Evolutionary conservation across 805 yeast species (phyloP).

Genomic region (Priceomyces melissophilus): DNA sequence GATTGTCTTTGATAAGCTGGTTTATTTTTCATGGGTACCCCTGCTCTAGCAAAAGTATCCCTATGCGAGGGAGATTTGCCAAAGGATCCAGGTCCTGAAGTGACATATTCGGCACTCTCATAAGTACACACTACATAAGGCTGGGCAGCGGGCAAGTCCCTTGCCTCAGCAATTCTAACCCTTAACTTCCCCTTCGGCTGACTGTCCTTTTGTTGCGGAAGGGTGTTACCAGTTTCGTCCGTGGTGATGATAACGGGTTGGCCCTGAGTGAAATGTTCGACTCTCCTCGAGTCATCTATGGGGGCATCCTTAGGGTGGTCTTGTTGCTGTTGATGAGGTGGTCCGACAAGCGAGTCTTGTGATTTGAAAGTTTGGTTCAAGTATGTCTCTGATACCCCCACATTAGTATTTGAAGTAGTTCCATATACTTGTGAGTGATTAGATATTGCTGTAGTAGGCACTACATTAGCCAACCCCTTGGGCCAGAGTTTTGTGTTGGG

Average conservation of each 20-base stretch:
- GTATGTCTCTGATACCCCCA: slow-evolving; percentile 15
- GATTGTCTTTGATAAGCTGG: slow-evolving; percentile 40
- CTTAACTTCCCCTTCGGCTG: slow-evolving; percentile 79
- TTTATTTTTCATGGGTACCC: slow-evolving; percentile 18
- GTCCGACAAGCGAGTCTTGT: slow-evolving; percentile 1
- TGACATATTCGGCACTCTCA: slow-evolving; percentile 86
- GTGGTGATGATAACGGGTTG: slow-evolving; percentile 36
- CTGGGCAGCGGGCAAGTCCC: slow-evolving; percentile 58
- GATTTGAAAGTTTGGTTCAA: slow-evolving; percentile 22
- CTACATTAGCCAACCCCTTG: slow-evolving; percentile 33
- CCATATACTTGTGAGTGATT: slow-evolving; percentile 65
- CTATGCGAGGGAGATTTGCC: slow-evolving; percentile 24
- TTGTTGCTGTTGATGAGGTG: slow-evolving; percentile 3
- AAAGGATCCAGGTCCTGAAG: slow-evolving; percentile 66
- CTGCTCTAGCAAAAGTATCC: slow-evolving; percentile 6
- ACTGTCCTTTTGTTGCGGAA: slow-evolving; percentile 21
- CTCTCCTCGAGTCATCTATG: slow-evolving; percentile 1
- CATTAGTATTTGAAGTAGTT: slow-evolving; percentile 37
- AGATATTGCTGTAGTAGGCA: slow-evolving; percentile 69
- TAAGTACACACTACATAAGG: slow-evolving; percentile 92
- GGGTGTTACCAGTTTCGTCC: slow-evolving; percentile 37
- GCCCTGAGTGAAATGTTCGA: slow-evolving; percentile 2
- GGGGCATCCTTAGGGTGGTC: slow-evolving; percentile 9
- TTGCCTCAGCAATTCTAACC: slow-evolving; percentile 79
- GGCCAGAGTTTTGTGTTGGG: slow-evolving; percentile 27